phyloP scores from a whole-genome alignment of 2,329 filamentous ascomycete species.

The Aureobasidium sp. region DNA sequence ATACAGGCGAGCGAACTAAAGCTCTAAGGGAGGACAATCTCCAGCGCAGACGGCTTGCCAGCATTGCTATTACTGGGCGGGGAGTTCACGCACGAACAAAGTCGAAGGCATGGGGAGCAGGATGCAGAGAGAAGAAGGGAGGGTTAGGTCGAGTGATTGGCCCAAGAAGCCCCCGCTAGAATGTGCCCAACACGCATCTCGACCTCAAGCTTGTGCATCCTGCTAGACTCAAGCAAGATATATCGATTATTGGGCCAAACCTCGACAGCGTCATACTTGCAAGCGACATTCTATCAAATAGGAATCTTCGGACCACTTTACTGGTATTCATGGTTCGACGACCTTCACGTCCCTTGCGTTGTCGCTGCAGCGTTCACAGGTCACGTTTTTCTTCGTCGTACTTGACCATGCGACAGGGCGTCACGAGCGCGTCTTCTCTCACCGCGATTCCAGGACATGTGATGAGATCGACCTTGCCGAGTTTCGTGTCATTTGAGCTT shows the following conservation, averaged over 20 bases:
- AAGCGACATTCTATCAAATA: slow-evolving; percentile 3
- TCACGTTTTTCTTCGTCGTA: slow-evolving; percentile 10
- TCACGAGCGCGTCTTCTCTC: slow-evolving; percentile 4
- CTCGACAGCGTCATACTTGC: background rate
- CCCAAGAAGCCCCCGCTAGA: slow-evolving; percentile 5
- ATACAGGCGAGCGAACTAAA: slow-evolving; percentile 6
- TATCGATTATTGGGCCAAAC: slow-evolving; percentile 7
- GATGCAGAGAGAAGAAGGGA: slow-evolving; percentile 8
- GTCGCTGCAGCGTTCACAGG: background rate
- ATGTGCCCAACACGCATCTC: slow-evolving; percentile 12
- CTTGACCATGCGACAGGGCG: slow-evolving; percentile 9
- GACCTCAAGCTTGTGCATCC: slow-evolving; percentile 10
- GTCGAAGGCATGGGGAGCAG: slow-evolving; percentile 5
- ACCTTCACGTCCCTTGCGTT: slow-evolving; percentile 8
- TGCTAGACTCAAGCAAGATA: slow-evolving; percentile 7
- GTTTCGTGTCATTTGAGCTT: background rate
- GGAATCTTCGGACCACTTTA: background rate
- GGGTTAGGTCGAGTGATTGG: slow-evolving; percentile 10
- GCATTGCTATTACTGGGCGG: slow-evolving; percentile 1
- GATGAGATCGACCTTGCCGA: background rate
- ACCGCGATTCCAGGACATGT: background rate
- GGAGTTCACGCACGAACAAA: background rate
- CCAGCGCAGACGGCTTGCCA: background rate
- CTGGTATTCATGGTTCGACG: background rate
- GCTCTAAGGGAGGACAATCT: background rate